These are phyloP conservation scores for Rhodotorula sp. DNA, from an alignment of 1,284 basidiomycete species.

Conservation along the genomic window DNA sequence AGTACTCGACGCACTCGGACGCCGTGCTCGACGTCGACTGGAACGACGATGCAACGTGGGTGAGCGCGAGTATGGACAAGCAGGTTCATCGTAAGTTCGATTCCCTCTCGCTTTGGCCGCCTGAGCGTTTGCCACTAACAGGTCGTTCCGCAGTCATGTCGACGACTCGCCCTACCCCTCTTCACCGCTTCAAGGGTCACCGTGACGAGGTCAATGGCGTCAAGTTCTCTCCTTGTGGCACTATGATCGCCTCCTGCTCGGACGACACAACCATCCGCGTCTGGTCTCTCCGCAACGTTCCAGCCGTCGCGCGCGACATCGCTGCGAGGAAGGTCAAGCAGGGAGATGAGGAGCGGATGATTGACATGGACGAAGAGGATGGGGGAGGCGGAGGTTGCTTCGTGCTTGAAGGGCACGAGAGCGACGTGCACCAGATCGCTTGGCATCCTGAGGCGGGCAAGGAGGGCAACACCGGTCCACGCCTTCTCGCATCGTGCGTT, in stretches of 20 bases:
- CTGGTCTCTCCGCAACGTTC: conserved; percentile 59
- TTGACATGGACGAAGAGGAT: conserved; percentile 26
- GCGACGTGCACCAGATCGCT: conserved; percentile 65
- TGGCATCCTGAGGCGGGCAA: conserved; percentile 62
- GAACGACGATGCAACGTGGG: conserved; percentile 69
- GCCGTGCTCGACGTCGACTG: conserved; percentile 78
- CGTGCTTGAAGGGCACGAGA: conserved; percentile 57
- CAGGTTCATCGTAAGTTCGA: conserved; percentile 40
- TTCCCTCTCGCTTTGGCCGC: too few relatives aligned
- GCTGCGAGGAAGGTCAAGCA: conserved; percentile 32
- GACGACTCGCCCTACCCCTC: conserved; percentile 33
- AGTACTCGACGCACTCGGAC: conserved; percentile 52
- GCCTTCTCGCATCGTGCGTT: conserved; percentile 64
- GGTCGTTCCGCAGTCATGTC: conserved; percentile 33
- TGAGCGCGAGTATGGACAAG: conserved; percentile 68
- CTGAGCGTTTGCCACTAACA: background rate
- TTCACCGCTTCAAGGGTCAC: conserved; percentile 59
- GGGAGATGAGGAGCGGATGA: conserved; percentile 30
- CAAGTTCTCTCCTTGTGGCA: conserved; percentile 64
- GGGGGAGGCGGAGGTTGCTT: conserved; percentile 31
- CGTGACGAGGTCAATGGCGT: conserved; percentile 74
- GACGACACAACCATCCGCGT: conserved; percentile 74
- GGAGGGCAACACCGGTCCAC: conserved; percentile 57
- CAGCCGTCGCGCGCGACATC: conserved; percentile 49
- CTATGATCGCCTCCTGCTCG: conserved; percentile 70